Conservation (phyloP, 148 eudicot genomes). For the Linanthus parryae region DNA sequence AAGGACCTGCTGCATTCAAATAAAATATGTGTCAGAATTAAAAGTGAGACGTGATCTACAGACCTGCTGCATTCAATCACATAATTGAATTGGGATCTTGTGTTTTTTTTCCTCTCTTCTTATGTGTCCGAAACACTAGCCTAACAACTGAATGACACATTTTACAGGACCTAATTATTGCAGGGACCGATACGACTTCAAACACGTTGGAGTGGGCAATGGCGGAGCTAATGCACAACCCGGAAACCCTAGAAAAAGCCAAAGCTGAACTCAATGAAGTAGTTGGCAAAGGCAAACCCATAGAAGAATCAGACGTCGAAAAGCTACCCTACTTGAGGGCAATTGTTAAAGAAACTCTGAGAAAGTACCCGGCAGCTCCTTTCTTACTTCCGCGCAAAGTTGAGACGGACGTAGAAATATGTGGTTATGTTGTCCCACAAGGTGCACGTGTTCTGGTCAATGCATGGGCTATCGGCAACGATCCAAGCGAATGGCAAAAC, state of each 20-base stretch:
- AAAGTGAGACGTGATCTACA: no score
- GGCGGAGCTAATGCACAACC: background rate
- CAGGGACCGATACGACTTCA: conserved; percentile 3
- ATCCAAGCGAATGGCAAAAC: background rate
- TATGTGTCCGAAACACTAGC: background rate
- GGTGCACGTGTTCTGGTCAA: conserved; percentile 2
- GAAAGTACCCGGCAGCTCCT: background rate
- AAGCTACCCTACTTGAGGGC: background rate
- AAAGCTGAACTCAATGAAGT: background rate
- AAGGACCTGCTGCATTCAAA: no score
- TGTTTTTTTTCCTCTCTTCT: background rate
- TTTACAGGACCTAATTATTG: background rate
- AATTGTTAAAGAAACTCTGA: background rate
- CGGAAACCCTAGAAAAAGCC: background rate
- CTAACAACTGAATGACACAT: no score
- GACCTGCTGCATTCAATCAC: no score
- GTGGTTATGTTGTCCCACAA: background rate
- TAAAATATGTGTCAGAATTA: no score
- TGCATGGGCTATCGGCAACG: background rate
- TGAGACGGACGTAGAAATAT: background rate
- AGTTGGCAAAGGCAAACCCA: background rate
- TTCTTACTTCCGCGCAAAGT: background rate
- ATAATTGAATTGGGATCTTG: no score
- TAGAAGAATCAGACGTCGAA: background rate
- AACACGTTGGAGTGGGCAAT: conserved; percentile 1